phyloP scores from a whole-genome alignment of 768 basidiomycete species.

The Xerocomellus intermedius region DNA sequence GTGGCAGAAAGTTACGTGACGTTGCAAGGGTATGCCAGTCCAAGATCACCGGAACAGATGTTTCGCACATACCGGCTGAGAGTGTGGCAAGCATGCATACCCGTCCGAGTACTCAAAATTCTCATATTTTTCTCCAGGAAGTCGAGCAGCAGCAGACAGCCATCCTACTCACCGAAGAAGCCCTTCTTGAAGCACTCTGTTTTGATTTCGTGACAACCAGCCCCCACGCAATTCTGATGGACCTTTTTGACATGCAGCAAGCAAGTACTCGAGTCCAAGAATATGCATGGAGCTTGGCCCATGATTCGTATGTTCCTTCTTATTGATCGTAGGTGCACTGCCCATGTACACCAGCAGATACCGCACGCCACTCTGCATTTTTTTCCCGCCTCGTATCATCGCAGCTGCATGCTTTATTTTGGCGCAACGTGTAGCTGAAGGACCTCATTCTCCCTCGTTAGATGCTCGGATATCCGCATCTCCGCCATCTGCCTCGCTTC shows the following conservation, averaged over 20 bases:
- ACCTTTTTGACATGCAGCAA: slow-evolving; percentile 61
- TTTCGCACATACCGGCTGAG: slow-evolving; percentile 55
- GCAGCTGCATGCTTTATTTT: slow-evolving; percentile 79
- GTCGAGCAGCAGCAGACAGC: slow-evolving; percentile 67
- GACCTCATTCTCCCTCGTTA: slow-evolving; percentile 69
- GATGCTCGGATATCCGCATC: slow-evolving; percentile 71
- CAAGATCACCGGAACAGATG: slow-evolving; percentile 59
- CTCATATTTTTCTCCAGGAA: slow-evolving; percentile 47
- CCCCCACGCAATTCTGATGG: slow-evolving; percentile 73
- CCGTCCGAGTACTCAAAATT: not conserved
- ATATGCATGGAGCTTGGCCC: slow-evolving; percentile 82
- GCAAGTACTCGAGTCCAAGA: slow-evolving; percentile 56
- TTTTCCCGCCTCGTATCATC: slow-evolving; percentile 66
- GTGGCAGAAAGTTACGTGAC: slow-evolving; percentile 81
- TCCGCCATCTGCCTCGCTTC: slow-evolving; percentile 72
- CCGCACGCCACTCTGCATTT: slow-evolving; percentile 74
- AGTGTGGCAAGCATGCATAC: slow-evolving; percentile 51
- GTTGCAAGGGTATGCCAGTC: slow-evolving; percentile 74
- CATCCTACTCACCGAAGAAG: slow-evolving; percentile 75
- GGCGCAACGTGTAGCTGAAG: slow-evolving; percentile 69
- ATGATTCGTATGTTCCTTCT: slow-evolving; percentile 68
- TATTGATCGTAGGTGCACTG: not conserved
- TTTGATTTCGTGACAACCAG: slow-evolving; percentile 81
- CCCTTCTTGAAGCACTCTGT: slow-evolving; percentile 77
- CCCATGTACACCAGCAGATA: slow-evolving; percentile 45